These are phyloP conservation scores for Neocucurbitaria cava DNA, from an alignment of 2,329 filamentous ascomycete genomes.

Conservation along the genomic window DNA sequence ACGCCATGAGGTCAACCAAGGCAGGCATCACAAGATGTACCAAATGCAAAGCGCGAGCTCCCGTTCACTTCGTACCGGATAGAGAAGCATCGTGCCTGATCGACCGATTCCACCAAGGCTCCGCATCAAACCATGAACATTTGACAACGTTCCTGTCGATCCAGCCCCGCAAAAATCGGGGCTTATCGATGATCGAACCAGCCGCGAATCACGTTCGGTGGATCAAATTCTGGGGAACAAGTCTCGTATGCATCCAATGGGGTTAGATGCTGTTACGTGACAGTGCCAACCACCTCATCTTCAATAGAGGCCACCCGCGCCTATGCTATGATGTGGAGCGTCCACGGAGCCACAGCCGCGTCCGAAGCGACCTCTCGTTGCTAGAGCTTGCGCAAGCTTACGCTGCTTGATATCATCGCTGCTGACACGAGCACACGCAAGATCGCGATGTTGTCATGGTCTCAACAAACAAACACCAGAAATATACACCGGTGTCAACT, in stretches of 20 bases:
- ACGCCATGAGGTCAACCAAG: background rate
- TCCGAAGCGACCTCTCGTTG: background rate
- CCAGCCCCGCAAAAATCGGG: constrained; percentile 6
- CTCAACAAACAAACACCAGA: constrained; percentile 8
- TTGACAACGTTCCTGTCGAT: constrained; percentile 5
- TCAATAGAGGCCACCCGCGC: constrained; percentile 2
- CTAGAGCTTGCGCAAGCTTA: constrained; percentile 9
- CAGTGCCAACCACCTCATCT: constrained; percentile 2
- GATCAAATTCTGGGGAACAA: background rate
- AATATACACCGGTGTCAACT: too few species aligned
- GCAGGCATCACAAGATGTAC: background rate
- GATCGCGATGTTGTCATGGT: background rate
- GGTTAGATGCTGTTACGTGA: constrained; percentile 24
- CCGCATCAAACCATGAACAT: background rate
- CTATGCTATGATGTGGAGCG: background rate
- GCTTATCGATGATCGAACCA: background rate
- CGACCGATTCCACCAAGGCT: background rate
- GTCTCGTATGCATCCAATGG: constrained; percentile 12
- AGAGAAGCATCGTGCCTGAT: background rate
- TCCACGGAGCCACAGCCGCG: background rate
- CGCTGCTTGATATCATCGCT: constrained; percentile 21
- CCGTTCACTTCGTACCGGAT: background rate
- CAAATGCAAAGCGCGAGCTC: background rate
- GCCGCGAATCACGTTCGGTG: background rate
- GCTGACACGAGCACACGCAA: constrained; percentile 10